phyloP scores from a whole-genome alignment of 2,329 filamentous ascomycete species.

The Ophiostoma fasciatum region DNA sequence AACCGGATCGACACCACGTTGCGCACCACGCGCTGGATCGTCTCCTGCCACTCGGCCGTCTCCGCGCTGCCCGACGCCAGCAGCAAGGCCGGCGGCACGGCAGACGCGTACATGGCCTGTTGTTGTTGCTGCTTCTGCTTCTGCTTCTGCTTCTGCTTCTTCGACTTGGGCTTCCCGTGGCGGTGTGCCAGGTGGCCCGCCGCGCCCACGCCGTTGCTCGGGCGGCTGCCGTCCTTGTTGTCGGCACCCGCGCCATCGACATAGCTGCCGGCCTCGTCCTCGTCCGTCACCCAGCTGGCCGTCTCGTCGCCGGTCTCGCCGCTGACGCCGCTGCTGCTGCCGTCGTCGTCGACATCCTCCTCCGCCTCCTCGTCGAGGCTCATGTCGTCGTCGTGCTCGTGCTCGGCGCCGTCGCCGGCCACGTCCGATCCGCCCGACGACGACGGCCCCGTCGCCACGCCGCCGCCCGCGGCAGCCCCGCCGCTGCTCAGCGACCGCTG shows the following conservation, averaged over 20 bases:
- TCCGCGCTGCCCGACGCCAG: constrained; percentile 16
- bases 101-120: background rate
- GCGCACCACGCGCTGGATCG: constrained; percentile 83
- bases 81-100: constrained; percentile 7
- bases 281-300: constrained; percentile 2
- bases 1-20: constrained; percentile 99
- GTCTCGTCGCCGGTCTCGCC: background rate
- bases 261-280: constrained; percentile 2
- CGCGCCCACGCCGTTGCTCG: no score
- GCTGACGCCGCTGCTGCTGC: background rate
- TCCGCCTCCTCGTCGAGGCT: background rate
- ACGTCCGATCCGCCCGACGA: no score
- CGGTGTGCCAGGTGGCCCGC: no score
- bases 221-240: background rate
- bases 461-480: background rate
- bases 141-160: no score
- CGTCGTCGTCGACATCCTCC: background rate
- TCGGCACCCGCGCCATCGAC: no score
- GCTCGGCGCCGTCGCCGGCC: background rate
- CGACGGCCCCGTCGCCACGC: background rate
- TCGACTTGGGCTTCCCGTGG: constrained; percentile 3
- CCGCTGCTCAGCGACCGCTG: constrained; percentile 13
- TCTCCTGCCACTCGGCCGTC: constrained; percentile 62
- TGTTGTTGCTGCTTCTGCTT: background rate
- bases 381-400: constrained; percentile 7